Evolutionary conservation across 2,329 filamentous ascomycete species (phyloP).

Genomic region (Colletotrichum sp.): DNA sequence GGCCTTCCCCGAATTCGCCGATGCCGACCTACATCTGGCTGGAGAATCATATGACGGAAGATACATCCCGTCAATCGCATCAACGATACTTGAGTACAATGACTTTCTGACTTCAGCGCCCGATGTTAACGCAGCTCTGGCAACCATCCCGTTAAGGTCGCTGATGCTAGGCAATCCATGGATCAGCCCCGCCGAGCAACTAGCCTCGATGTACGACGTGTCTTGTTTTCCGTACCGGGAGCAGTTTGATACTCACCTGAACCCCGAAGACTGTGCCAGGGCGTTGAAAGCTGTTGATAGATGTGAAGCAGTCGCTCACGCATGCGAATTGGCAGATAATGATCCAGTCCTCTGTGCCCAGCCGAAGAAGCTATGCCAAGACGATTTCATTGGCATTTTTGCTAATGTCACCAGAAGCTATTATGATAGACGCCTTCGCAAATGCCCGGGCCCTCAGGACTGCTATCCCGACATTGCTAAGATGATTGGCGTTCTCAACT

Average conservation of each 20-base stretch:
- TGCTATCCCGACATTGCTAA: conserved; percentile 2
- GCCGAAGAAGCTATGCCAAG: not conserved
- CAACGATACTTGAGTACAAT: not conserved
- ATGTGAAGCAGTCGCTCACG: not conserved
- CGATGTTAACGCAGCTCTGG: not conserved
- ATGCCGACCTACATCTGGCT: not conserved
- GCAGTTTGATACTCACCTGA: not conserved
- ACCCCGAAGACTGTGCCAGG: not conserved
- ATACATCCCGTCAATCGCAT: not conserved
- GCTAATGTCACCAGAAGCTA: not conserved
- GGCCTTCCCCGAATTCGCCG: not conserved
- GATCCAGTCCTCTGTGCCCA: not conserved
- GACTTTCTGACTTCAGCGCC: not conserved
- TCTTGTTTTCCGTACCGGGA: not conserved
- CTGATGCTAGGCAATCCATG: not conserved
- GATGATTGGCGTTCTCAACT: not conserved
- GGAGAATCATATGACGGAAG: conserved; percentile 4
- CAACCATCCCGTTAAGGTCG: not conserved
- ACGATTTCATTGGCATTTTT: not conserved
- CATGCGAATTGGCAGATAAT: not conserved
- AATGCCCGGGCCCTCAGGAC: not conserved
- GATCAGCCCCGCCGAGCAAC: not conserved
- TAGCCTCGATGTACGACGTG: conserved; percentile 1
- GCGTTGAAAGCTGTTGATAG: not conserved
- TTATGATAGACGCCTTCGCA: not conserved